Evolutionary conservation across 2,329 filamentous ascomycete species (phyloP), one percentile per base, ranked within the genome.

Genomic region (Juglanconis juglandina): DNA sequence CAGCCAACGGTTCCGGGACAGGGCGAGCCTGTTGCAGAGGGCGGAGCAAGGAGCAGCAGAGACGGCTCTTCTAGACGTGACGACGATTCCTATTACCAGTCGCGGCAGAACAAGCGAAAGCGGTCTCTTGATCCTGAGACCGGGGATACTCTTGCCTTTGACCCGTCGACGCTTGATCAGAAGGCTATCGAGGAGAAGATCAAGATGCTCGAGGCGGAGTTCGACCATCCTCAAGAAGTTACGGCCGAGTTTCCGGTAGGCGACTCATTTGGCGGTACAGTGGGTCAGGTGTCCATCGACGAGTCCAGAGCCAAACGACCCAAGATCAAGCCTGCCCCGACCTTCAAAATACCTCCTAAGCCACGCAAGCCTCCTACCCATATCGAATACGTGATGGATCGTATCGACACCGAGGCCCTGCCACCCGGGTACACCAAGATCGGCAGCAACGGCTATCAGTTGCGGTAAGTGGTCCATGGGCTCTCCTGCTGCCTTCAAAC

Each of bases 401-500:
- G 72, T 32, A 76, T 88, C 37, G 63, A 75, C 57, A 71, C 67
- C 9, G 75, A 81, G 37, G 69, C 69, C 2, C 67, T 87, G 1
- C 81, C 80, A 3, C 75, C 77, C 1, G 85, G 86, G 6, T 86
- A 82, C 64, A 73, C 76, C 7, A 66, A 68, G 33, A 73, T 88
- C 32, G 66, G 67, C 9, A 75, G 73, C 57, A 71, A 68, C 53
- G 74, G 76, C n/a, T 89, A 89, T 65, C 85, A 88, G 63, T 78
- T 89, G 39, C 78, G 86, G 86, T 87, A 78, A 71, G 79, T 67
- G 34, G 30, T 17, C 4, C 35, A 39, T 14, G 24, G 24, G n/a
- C 50, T n/a, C 8, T 32, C 17, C 35, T 34, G 9, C 35, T 13
- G 33, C 5, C 14, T 14, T 33, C 37, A 50, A 37, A 33, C 13